Percentiles rank a stretch among this genome's conserved stretches.
phyloP scores from a whole-genome alignment of 2,329 filamentous ascomycete species.

The Apiospora aurea region DNA sequence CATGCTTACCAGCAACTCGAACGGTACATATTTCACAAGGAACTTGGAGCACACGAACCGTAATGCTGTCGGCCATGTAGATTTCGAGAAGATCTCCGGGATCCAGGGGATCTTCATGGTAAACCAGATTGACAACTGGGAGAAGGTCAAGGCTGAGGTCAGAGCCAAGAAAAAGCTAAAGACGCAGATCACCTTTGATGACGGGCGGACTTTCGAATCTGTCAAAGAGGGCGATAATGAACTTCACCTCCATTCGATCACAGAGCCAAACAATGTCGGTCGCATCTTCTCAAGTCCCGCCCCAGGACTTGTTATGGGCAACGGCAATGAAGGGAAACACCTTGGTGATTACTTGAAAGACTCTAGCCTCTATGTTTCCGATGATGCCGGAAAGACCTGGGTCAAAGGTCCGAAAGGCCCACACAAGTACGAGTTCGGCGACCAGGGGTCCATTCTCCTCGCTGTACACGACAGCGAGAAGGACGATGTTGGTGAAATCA shows the following conservation, averaged over 20 bases:
- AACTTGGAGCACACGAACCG: slow-evolving; percentile 95
- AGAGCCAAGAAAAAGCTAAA: slow-evolving; percentile 70
- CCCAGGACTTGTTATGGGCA: slow-evolving; percentile 90
- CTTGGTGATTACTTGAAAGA: slow-evolving; percentile 70
- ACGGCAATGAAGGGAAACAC: slow-evolving; percentile 84
- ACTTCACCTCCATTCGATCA: slow-evolving; percentile 92
- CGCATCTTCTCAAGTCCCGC: slow-evolving; percentile 93
- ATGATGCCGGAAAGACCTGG: slow-evolving; percentile 91
- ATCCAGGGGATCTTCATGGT: slow-evolving; percentile 93
- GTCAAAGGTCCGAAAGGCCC: slow-evolving; percentile 75
- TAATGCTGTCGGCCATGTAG: slow-evolving; percentile 76
- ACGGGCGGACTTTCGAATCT: slow-evolving; percentile 83
- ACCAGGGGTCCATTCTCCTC: slow-evolving; percentile 87
- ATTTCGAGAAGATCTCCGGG: slow-evolving; percentile 92
- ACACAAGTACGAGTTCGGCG: slow-evolving; percentile 96
- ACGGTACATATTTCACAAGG: slow-evolving; percentile 93
- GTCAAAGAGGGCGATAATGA: slow-evolving; percentile 72
- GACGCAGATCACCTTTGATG: slow-evolving; percentile 91
- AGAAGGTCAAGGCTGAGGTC: slow-evolving; percentile 67
- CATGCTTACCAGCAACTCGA: slow-evolving; percentile 95
- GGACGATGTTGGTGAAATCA: slow-evolving; percentile 63
- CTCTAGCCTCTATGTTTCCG: slow-evolving; percentile 85
- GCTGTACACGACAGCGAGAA: slow-evolving; percentile 76
- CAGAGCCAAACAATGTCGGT: slow-evolving; percentile 81
- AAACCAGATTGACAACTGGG: slow-evolving; percentile 87